Evolutionary conservation across 2,329 filamentous ascomycete species (phyloP), one percentile per base, ranked within the genome.

Genomic region (Plectosphaerella sp.): DNA sequence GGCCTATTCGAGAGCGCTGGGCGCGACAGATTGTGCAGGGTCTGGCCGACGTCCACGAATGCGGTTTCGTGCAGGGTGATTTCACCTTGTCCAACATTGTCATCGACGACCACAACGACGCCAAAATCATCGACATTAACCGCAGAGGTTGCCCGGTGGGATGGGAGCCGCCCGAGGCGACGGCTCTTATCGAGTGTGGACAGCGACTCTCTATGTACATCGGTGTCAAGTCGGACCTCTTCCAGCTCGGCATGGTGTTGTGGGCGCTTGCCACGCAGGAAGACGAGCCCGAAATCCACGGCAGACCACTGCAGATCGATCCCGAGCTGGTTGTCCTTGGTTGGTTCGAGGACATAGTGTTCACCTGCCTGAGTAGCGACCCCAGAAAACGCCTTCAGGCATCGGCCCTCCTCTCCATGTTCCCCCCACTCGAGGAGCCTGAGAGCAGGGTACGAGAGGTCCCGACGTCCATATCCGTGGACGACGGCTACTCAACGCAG

Each of bases 91-190:
- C 92, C 5, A 99, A 99, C 65, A 96, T 99, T 58, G 94, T 99
- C 55, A 88, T 99, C 62, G 91, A 97, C 67, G 78, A 80, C 12
- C 72, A 88, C 43, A 86, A 91, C 64, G 81, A 97, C 63, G 94
- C 93, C 9, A 93, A 95, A 63, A 97, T 99, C 59, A 99, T 99
- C 64, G 94, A 99, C 69, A 97, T 99, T 73, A 99, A 99, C 72
- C 82, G 94, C 51, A 81, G 94, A 61, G 94, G 94, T n/a, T 99
- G 94, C 62, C 94, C 94, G 0, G 89, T 97, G 5, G 93, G 93
- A 22, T 99, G 94, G 94, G 94, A 99, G 60, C 92, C 94, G 3
- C 94, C 94, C 5, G 94, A 99, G 70, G 88, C 95, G 52, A 87
- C 86, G 15, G 81, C 83, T 6, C 83, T 97, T 51, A 91, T 97